phyloP scores from a whole-genome alignment of 2,329 filamentous ascomycete genomes.

The Sclerotinia subarctica region DNA sequence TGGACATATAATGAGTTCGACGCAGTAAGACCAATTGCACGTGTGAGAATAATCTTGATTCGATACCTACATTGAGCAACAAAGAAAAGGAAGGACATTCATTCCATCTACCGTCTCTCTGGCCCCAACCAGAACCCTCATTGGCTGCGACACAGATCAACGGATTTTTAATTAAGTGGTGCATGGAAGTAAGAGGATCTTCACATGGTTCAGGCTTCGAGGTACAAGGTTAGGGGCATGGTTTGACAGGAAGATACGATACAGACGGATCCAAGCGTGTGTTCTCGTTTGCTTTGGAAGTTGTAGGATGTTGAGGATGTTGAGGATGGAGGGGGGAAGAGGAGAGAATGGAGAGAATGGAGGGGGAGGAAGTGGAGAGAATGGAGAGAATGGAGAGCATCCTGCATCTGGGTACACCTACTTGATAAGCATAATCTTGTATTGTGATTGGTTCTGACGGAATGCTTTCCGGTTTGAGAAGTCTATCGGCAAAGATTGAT shows the following conservation, averaged over 20 bases:
- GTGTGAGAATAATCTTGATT: not conserved
- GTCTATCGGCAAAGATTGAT: not conserved
- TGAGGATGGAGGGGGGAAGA: not conserved
- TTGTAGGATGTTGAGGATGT: not conserved
- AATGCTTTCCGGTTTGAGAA: not conserved
- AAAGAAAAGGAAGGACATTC: not conserved
- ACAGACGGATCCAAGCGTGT: not conserved
- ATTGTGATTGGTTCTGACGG: not conserved
- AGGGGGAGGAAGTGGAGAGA: too few species aligned
- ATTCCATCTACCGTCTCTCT: not conserved
- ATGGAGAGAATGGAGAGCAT: not conserved
- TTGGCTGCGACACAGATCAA: constrained; percentile 10
- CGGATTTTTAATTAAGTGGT: not conserved
- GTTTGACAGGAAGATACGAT: not conserved
- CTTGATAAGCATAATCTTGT: not conserved
- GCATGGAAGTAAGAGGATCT: constrained; percentile 6
- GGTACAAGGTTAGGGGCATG: not conserved
- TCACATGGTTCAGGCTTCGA: constrained; percentile 9
- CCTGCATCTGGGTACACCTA: not conserved
- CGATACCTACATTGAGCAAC: not conserved
- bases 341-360: not conserved
- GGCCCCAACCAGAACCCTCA: constrained; percentile 1
- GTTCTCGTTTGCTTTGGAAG: not conserved
- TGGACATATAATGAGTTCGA: not conserved
- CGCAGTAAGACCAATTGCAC: not conserved